Evolutionary conservation across 768 basidiomycete species (phyloP), one percentile per base, ranked within the genome.

Genomic region (Russula lepida): DNA sequence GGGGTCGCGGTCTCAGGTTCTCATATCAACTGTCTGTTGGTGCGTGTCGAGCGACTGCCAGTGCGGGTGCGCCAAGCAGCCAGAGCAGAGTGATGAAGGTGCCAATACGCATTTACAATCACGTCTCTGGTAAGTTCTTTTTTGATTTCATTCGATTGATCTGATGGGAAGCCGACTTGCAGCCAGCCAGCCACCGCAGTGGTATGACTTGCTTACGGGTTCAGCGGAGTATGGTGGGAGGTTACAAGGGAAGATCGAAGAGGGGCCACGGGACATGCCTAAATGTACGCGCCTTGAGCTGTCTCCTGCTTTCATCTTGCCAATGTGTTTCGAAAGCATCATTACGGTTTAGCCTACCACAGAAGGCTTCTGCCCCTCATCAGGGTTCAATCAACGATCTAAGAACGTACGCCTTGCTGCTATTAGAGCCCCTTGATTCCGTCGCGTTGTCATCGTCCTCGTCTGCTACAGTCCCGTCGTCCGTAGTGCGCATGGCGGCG

Each of bases 21-120:
- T 87, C 88, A 3, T 98, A 98, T 69, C 86, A 94, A 65, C 81
- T 99, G 13, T 78, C 89, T n/a, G 80, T 98, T 1, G 94, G 94
- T 1, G 86, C 90, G 0, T 95, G 88, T 72, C 81, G 90, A 13
- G 83, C 87, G 39, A 71, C 70, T 39, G 68, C 72, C 51, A 67
- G 74, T 60, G 41, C 66, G 54, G 67, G 73, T 60, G 44, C 66
- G 13, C 75, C 72, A 37, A 80, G 77, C 64, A 83, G 82, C 67
- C 76, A 78, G 58, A 88, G 89, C 72, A 76, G 84, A 35, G 81
- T 94, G 3, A 91, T 95, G 87, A 89, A 88, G 54, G 88, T 98
- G 1, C 95, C 95, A 0, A 86, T 99, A 48, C 77, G 93, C 25
- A 78, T 98, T 6, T 98, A 97, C 74, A 94, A 92, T 60, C 78